Evolutionary conservation across 345 rosid genomes (phyloP), one percentile per base, ranked within the genome.

Genomic region (Capsella bursapastoris): DNA sequence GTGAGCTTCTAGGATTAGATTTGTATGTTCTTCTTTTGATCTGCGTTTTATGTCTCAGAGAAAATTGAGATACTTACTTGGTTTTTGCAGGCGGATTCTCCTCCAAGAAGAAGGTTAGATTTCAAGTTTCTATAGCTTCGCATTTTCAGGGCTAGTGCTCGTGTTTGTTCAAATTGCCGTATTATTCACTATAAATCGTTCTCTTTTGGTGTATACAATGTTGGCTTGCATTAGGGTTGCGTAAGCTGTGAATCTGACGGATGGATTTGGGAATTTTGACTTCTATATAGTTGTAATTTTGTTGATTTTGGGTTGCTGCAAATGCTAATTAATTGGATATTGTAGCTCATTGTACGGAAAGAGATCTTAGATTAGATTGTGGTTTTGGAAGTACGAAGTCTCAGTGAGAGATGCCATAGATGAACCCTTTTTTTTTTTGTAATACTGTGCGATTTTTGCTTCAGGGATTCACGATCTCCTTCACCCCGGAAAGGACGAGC

Each of bases 11-110:
- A 25, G 3, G 55, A 22, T n/a, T 44, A 11, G 8, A n/a, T 58
- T 49, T 8, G 9, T 51, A 8, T 41, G 1, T 9, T 59, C 16
- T 35, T 63, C 55, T 16, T 22, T 34, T 74, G 18, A 41, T 22
- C 67, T 31, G 31, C n/a, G 10, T 57, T 66, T 35, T 27, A 6
- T 78, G 4, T 32, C 15, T 25, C 28, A 4, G 7, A 53, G 0
- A 48, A 43, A 53, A 16, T 64, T 77, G 64, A 68, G 13, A 6
- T 63, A 2, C 9, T 13, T 75, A 3, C 4, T 41, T 44, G 7
- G 65, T 56, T 57, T 12, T 64, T 63, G 72, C 89, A 93, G 97
- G 91, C 81, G 44, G 95, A 85, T 79, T 88, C 90, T 78, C 95
- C 91, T 64, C 80, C 25, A 22, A 22, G 63, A 38, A 82, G 56